Conservation (phyloP, 2,329 filamentous ascomycete genomes). For the Colletotrichum tofieldiae region DNA sequence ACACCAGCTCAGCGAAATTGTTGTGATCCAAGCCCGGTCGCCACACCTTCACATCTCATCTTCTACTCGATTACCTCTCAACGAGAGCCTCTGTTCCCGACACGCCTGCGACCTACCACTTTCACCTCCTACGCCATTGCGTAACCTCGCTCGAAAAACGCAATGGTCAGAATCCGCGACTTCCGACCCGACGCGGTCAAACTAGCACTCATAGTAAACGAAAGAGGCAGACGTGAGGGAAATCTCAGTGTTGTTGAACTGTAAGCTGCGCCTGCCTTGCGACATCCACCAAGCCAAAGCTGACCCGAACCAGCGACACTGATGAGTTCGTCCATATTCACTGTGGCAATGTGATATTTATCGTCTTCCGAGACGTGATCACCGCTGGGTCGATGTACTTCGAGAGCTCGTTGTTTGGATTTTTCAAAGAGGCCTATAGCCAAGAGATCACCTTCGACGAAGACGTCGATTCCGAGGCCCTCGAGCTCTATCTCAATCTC, state of each 20-base stretch:
- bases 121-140: not conserved
- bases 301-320: conserved; percentile 10
- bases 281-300: not conserved
- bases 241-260: not conserved
- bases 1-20: too few species aligned
- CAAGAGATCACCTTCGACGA: conserved; percentile 23
- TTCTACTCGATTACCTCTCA: not conserved
- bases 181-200: conserved; percentile 16
- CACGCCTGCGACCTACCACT: not conserved
- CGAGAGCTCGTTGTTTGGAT: conserved; percentile 25
- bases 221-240: not conserved
- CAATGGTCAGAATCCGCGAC: conserved; percentile 1
- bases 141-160: not conserved
- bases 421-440: conserved; percentile 24
- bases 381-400: conserved; percentile 35
- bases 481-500: conserved; percentile 31
- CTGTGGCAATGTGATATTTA: conserved; percentile 16
- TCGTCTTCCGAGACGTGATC: conserved; percentile 35
- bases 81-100: not conserved
- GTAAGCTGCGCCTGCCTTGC: not conserved
- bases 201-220: not conserved
- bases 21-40: not conserved
- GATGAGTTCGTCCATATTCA: conserved; percentile 30
- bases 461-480: conserved; percentile 1
- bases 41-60: not conserved